Evolutionary conservation across 441 rosid genomes (phyloP).

Genomic region (Gossypium schwendimanii): DNA sequence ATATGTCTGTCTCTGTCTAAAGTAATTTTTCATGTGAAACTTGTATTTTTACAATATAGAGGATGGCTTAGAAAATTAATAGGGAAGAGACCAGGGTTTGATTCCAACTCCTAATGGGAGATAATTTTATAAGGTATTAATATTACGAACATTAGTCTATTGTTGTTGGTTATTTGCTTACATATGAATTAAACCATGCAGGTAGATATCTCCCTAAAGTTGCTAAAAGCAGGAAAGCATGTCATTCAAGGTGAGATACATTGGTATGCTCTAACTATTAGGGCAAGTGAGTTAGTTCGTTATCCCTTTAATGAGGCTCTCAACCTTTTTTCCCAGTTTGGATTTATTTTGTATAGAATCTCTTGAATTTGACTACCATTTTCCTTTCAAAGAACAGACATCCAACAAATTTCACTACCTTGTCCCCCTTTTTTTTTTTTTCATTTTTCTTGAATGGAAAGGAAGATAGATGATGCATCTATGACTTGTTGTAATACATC

Average conservation of each 20-base stretch:
- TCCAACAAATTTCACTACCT: neutral
- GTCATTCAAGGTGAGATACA: constrained; percentile 70
- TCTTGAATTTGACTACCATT: neutral
- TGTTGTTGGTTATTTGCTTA: neutral
- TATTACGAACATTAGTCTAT: neutral
- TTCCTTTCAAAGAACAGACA: neutral
- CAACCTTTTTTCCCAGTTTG: neutral
- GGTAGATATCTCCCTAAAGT: constrained; percentile 78
- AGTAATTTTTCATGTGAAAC: neutral
- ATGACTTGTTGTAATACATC: neutral
- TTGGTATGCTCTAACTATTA: constrained; percentile 6
- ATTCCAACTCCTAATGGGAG: neutral
- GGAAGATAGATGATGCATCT: neutral
- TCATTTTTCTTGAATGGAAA: neutral
- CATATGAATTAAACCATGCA: constrained; percentile 24
- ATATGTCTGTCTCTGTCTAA: neutral
- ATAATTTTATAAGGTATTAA: neutral
- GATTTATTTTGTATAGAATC: neutral
- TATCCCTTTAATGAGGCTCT: constrained; percentile 11
- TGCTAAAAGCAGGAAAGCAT: constrained; percentile 86
- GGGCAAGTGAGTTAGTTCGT: constrained; percentile 1
- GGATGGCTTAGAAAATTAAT: neutral
- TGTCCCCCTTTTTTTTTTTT: neutral
- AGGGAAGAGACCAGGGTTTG: neutral
- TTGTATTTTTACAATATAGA: neutral